These are phyloP conservation scores for Orychophragmus violaceus DNA, from an alignment of 345 rosid species.

Conservation along the genomic window DNA sequence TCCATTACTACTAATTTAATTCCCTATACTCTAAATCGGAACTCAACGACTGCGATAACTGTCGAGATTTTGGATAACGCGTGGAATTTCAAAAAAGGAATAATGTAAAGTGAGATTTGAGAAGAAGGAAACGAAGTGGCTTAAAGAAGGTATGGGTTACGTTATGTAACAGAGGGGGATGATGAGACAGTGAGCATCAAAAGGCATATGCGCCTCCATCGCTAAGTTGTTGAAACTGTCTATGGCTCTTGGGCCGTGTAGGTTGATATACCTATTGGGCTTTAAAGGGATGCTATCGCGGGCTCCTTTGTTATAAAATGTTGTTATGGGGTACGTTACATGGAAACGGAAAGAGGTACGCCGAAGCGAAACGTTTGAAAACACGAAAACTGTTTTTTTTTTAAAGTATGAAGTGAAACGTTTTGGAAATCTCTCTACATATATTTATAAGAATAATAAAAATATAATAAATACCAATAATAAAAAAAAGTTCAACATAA, in stretches of 20 bases:
- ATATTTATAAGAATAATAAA: too few species aligned
- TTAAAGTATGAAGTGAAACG: too few species aligned
- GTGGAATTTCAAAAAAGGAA: background rate
- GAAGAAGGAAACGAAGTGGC: background rate
- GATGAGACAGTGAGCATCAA: conserved; percentile 3
- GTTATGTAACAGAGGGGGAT: background rate
- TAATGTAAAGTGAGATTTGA: background rate
- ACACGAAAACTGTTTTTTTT: too few species aligned
- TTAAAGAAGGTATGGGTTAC: too few species aligned
- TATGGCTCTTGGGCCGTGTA: background rate
- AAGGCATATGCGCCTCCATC: conserved; percentile 21
- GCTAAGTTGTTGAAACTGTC: background rate
- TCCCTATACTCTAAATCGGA: background rate
- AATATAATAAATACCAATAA: too few species aligned
- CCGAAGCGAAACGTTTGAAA: too few species aligned
- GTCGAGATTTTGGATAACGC: background rate
- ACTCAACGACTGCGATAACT: background rate
- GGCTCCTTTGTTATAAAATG: background rate
- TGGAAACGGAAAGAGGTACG: too few species aligned
- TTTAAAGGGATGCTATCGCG: background rate
- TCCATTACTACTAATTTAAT: conserved; percentile 16
- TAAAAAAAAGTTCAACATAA: too few species aligned
- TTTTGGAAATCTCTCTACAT: too few species aligned
- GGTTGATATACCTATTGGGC: background rate
- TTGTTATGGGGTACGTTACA: background rate